A percentile compares a stretch with the other conserved stretches of the same genome.
These are phyloP conservation scores for Moricandia moricandioides DNA, from an alignment of 345 rosid genomes.

Conservation along the genomic window DNA sequence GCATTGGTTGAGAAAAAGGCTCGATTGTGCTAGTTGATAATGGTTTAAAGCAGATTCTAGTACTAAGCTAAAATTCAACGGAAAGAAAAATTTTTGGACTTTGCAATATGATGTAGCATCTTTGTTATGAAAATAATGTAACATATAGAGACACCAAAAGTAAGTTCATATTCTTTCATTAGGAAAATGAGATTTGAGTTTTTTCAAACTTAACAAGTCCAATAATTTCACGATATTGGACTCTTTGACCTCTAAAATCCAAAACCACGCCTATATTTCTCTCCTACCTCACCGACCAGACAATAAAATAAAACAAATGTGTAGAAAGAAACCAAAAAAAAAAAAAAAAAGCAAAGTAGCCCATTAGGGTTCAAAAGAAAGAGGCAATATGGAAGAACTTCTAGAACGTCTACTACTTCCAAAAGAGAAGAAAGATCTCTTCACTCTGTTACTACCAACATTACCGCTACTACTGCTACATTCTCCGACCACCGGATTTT, in stretches of 20 bases:
- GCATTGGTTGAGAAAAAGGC: background rate
- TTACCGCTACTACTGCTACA: slow-evolving; percentile 18
- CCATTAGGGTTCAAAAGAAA: slow-evolving; percentile 47
- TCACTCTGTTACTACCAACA: slow-evolving; percentile 37
- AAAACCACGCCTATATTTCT: background rate
- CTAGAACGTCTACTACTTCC: slow-evolving; percentile 60
- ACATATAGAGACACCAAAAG: background rate
- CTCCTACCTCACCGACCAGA: slow-evolving; percentile 10
- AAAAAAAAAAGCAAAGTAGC: background rate
- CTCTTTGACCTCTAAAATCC: slow-evolving; percentile 14
- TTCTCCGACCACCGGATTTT: slow-evolving; percentile 22
- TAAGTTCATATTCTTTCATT: slow-evolving; percentile 9
- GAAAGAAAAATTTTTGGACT: background rate
- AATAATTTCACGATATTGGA: background rate
- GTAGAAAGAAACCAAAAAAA: background rate
- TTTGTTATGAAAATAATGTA: background rate
- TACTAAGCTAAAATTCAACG: background rate
- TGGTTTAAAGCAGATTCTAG: background rate
- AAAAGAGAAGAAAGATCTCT: slow-evolving; percentile 74
- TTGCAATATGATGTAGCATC: background rate
- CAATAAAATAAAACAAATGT: background rate
- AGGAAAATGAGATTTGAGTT: background rate
- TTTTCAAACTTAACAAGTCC: slow-evolving; percentile 5
- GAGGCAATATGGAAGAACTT: slow-evolving; percentile 64
- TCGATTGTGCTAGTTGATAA: background rate